Evolutionary conservation across 345 rosid genomes (phyloP).

Genomic region (Hevea brasiliensis): DNA sequence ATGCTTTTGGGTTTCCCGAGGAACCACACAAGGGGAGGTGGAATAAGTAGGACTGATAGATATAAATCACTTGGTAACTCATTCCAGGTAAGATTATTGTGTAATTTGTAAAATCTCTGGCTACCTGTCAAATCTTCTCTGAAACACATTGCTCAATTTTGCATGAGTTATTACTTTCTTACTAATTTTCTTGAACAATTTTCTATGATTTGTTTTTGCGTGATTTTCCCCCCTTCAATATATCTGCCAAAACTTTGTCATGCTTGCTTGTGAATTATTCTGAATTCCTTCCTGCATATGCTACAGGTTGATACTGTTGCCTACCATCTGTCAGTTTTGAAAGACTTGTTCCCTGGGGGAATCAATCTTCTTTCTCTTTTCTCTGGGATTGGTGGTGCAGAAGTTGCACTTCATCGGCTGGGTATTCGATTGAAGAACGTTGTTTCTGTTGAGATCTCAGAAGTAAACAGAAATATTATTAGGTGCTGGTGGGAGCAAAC

Average conservation of each 20-base stretch:
- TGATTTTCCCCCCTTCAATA: not conserved
- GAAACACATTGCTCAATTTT: not conserved
- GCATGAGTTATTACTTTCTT: not conserved
- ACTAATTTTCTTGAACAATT: not conserved
- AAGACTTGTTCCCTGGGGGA: constrained; percentile 59
- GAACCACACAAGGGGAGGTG: constrained; percentile 97
- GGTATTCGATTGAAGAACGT: constrained; percentile 63
- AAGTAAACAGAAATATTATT: constrained; percentile 56
- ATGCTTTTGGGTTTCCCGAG: constrained; percentile 85
- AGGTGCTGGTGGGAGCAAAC: constrained; percentile 92
- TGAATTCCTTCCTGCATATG: not conserved
- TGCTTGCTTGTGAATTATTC: not conserved
- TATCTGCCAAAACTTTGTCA: not conserved
- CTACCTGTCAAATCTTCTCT: not conserved
- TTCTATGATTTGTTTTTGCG: not conserved
- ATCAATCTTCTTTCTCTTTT: constrained; percentile 77
- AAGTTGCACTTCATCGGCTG: constrained; percentile 82
- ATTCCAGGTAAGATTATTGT: constrained; percentile 54
- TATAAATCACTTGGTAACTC: constrained; percentile 91
- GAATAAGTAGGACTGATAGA: constrained; percentile 77
- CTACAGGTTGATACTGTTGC: constrained; percentile 94
- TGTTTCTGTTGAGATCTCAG: constrained; percentile 70
- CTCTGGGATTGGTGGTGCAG: constrained; percentile 97
- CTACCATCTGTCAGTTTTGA: constrained; percentile 72
- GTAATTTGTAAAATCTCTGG: not conserved